Conservation (phyloP, 768 basidiomycete genomes). For the Ramaria rubella region DNA sequence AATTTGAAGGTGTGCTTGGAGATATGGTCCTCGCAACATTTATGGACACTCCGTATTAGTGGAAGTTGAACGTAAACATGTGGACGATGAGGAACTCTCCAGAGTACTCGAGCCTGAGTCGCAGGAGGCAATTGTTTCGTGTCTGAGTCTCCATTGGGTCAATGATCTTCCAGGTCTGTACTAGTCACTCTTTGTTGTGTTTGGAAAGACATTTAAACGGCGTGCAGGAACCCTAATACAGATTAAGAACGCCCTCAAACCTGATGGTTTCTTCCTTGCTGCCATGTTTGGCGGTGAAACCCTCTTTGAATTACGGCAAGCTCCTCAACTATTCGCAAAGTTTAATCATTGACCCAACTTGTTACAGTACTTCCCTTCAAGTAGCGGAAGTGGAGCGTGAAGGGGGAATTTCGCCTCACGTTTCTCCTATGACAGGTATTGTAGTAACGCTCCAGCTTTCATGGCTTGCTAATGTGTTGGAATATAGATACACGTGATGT, state of each 20-base stretch:
- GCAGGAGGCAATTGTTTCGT: conserved; percentile 89
- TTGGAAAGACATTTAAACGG: background rate
- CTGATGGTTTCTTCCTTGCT: conserved; percentile 91
- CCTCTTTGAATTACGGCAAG: conserved; percentile 82
- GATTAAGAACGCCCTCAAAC: conserved; percentile 73
- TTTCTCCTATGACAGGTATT: conserved; percentile 95
- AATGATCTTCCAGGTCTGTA: conserved; percentile 88
- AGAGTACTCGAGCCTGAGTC: conserved; percentile 59
- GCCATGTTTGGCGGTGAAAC: conserved; percentile 96
- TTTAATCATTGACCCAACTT: conserved; percentile 1
- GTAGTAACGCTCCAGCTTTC: background rate
- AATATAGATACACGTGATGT: conserved; percentile 80
- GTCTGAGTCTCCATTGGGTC: conserved; percentile 91
- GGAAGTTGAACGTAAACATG: conserved; percentile 65
- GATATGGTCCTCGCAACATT: background rate
- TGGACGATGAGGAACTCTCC: conserved; percentile 79
- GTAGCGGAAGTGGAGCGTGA: conserved; percentile 90
- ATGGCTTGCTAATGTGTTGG: background rate
- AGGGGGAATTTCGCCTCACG: conserved; percentile 92
- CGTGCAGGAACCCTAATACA: conserved; percentile 72
- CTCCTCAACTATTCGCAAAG: background rate
- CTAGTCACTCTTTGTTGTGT: background rate
- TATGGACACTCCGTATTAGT: conserved; percentile 40
- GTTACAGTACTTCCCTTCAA: conserved; percentile 79
- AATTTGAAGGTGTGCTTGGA: conserved; percentile 67